These are phyloP conservation scores for Phaeosphaeriaceae sp. DNA, from an alignment of 2,329 filamentous ascomycete genomes.

Conservation along the genomic window DNA sequence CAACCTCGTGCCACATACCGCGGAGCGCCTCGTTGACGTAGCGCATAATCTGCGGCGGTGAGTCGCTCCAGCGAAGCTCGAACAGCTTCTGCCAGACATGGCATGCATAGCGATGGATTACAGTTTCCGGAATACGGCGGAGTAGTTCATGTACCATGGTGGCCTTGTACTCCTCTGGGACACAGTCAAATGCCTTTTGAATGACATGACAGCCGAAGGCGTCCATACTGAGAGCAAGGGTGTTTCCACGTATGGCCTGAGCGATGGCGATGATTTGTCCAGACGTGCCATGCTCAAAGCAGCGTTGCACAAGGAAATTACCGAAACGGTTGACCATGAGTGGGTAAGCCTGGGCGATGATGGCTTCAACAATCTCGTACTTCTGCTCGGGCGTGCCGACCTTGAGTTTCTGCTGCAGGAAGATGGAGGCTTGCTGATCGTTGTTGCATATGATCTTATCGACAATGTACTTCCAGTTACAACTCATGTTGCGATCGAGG, in stretches of 20 bases:
- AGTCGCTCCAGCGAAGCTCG: conserved; percentile 92
- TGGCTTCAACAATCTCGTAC: conserved; percentile 95
- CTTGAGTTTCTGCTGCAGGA: conserved; percentile 98
- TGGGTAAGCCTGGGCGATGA: conserved; percentile 91
- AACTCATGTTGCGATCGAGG: conserved; percentile 93
- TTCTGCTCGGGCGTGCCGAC: conserved; percentile 94
- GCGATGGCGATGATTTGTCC: conserved; percentile 95
- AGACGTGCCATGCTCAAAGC: conserved; percentile 95
- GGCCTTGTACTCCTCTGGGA: conserved; percentile 96
- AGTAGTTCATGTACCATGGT: conserved; percentile 99
- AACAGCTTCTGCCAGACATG: conserved; percentile 99
- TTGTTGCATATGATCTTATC: conserved; percentile 99
- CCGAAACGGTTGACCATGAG: conserved; percentile 99
- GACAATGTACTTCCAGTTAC: conserved; percentile 99
- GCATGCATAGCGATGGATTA: conserved; percentile 97
- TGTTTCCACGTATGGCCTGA: conserved; percentile 91
- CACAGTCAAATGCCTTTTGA: conserved; percentile 97
- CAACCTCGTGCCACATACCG: conserved; percentile 99
- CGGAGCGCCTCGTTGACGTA: conserved; percentile 94
- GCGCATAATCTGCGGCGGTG: conserved; percentile 97
- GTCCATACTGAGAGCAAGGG: conserved; percentile 94
- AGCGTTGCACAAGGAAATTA: conserved; percentile 97
- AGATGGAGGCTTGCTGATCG: conserved; percentile 98
- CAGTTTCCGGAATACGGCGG: conserved; percentile 93
- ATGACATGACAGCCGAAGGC: conserved; percentile 98